A percentile compares a stretch with the other conserved stretches of the same genome.
phyloP scores from a whole-genome alignment of 2,329 filamentous ascomycete species.

The Epichloe sibirici region DNA sequence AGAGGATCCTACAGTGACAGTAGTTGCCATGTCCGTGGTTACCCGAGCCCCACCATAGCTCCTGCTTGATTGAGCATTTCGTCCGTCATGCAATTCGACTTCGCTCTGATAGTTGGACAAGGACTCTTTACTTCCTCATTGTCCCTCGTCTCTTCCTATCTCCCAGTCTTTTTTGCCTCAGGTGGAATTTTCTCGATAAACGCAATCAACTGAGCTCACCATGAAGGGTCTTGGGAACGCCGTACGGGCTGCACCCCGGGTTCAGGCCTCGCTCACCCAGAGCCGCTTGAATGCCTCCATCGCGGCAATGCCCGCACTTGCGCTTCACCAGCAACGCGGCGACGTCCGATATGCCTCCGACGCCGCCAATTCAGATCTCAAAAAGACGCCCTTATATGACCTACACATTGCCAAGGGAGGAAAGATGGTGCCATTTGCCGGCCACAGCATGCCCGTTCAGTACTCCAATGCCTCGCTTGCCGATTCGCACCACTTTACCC shows the following conservation, averaged over 20 bases:
- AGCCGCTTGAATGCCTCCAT: conserved; percentile 4
- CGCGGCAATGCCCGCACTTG: conserved; percentile 4
- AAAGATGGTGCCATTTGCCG: conserved; percentile 96
- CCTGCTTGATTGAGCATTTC: conserved; percentile 8
- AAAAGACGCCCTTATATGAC: conserved; percentile 64
- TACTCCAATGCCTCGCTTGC: conserved; percentile 67
- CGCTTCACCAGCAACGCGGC: conserved; percentile 6
- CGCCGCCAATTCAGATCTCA: neutral
- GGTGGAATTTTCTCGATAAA: conserved; percentile 1
- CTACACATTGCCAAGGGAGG: conserved; percentile 66
- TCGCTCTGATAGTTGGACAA: conserved; percentile 1
- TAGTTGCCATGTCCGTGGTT: conserved; percentile 8
- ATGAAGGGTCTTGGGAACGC: conserved; percentile 22
- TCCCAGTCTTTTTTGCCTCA: conserved; percentile 2
- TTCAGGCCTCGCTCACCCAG: conserved; percentile 8
- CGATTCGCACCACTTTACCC: conserved; percentile 83
- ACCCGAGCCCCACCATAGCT: conserved; percentile 15
- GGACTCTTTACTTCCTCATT: neutral
- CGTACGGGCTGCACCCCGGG: conserved; percentile 18
- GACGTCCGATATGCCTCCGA: conserved; percentile 18
- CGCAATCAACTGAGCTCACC: conserved; percentile 3
- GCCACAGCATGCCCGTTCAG: conserved; percentile 85
- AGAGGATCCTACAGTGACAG: conserved; percentile 3
- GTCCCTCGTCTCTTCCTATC: neutral
- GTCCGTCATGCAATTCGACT: conserved; percentile 6